These are phyloP conservation scores for Quercus gilva DNA, from an alignment of 306 rosid genomes.

Conservation along the genomic window DNA sequence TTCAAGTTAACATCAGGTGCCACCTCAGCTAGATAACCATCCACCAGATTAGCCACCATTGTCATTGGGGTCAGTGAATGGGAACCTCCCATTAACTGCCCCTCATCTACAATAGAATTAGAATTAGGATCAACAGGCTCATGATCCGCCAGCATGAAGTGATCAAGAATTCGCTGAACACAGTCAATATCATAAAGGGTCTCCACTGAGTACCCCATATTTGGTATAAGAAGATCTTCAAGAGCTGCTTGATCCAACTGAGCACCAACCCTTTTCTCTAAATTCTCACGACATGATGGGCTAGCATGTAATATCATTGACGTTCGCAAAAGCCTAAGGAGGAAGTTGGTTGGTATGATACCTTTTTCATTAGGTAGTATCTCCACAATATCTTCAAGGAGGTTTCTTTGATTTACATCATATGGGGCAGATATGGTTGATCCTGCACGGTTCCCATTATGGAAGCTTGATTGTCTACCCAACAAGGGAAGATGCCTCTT, in stretches of 20 bases:
- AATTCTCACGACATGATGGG: conserved; percentile 47
- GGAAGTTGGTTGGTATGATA: conserved; percentile 57
- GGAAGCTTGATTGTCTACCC: conserved; percentile 52
- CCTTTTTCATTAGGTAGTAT: conserved; percentile 63
- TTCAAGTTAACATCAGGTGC: conserved; percentile 85
- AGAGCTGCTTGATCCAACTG: conserved; percentile 74
- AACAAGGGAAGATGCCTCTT: conserved; percentile 55
- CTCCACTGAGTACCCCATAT: conserved; percentile 70
- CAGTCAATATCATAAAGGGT: conserved; percentile 86
- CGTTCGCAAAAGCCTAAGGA: conserved; percentile 64
- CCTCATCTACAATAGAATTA: conserved; percentile 50
- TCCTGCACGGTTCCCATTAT: conserved; percentile 38
- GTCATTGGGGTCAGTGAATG: conserved; percentile 49
- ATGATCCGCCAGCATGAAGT: conserved; percentile 59
- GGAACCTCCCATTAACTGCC: conserved; percentile 42
- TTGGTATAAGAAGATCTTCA: conserved; percentile 85
- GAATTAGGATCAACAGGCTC: conserved; percentile 43
- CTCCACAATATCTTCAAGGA: conserved; percentile 71
- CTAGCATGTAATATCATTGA: conserved; percentile 63
- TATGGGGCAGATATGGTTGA: conserved; percentile 34
- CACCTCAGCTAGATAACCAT: conserved; percentile 82
- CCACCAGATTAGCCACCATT: conserved; percentile 76
- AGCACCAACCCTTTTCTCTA: conserved; percentile 69
- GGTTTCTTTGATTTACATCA: conserved; percentile 66
- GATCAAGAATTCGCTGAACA: conserved; percentile 81